These are phyloP conservation scores for Pseudomassariella vexata DNA, from an alignment of 2,329 filamentous ascomycete genomes.

Conservation along the genomic window DNA sequence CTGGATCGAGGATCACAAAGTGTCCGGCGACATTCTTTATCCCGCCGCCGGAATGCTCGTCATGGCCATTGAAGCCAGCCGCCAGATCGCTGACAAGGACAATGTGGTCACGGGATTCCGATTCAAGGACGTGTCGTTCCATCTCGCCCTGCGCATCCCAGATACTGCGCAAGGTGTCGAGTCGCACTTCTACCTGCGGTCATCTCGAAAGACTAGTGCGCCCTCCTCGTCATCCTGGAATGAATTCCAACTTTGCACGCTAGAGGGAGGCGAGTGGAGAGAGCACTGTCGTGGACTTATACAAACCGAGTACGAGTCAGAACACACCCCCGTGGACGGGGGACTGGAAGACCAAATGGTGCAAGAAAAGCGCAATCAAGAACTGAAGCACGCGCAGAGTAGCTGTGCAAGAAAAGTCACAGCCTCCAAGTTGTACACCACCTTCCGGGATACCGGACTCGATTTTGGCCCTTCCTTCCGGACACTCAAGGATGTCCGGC, in stretches of 20 bases:
- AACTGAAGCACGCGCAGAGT: no score
- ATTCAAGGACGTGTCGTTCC: conserved; percentile 14
- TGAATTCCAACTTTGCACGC: conserved; percentile 19
- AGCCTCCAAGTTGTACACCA: no score
- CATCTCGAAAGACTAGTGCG: conserved; percentile 4
- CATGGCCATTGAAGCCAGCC: conserved; percentile 21
- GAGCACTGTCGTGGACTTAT: conserved; percentile 19
- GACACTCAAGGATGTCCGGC: no score
- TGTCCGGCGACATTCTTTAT: conserved; percentile 18
- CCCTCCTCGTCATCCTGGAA: conserved; percentile 9
- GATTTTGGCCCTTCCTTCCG: no score
- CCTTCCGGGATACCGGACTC: no score
- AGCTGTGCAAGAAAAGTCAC: no score
- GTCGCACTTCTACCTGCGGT: conserved; percentile 11
- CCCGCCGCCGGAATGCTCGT: conserved; percentile 23
- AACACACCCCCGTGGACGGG: background rate
- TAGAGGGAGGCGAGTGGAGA: conserved; percentile 12
- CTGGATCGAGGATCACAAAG: conserved; percentile 22
- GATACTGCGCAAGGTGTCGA: conserved; percentile 8
- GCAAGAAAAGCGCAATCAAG: background rate
- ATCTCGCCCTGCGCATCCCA: conserved; percentile 10
- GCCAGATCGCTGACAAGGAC: conserved; percentile 10
- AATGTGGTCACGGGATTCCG: conserved; percentile 10
- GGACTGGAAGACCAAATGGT: no score
- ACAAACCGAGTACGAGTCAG: conserved; percentile 7